Evolutionary conservation across 2,329 filamentous ascomycete species (phyloP), one percentile per base, ranked within the genome.

Genomic region (Fusarium equiseti): DNA sequence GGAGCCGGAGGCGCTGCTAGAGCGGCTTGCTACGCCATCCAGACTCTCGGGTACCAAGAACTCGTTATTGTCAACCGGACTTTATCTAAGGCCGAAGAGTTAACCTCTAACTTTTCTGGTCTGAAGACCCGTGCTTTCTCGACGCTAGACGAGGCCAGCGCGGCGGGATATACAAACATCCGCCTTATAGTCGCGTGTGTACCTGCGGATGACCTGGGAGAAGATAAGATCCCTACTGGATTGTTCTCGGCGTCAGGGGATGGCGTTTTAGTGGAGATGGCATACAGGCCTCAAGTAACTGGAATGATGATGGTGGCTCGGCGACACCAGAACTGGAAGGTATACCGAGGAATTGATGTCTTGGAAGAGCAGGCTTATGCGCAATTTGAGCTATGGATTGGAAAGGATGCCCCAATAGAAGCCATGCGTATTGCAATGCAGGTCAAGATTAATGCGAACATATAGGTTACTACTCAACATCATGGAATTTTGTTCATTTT

Each of bases 331-430:
- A 15, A 15, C 0, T 64, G 59, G 61, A 64, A 32, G 2, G 29
- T 64, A 1, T 64, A 50, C 1, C 24, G 35, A 3, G 59, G 61
- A 1, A 20, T 64, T 6, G 31, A 64, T 24, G 35, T 64, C 0
- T 4, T 64, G 4, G 61, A 64, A 2, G 50, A 64, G 18, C 59
- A 64, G 15, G 61, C 43, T 2, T 64, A 64, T n/a, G 50, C 38
- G 0, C 61, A 64, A 20, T 64, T 58, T 7, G 43, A 64, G 13
- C 4, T 64, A 4, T 64, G 59, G 59, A 58, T 44, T 11, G 31
- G 38, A 20, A 13, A 4, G 13, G 11, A 40, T 0, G 59, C 59
- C 3, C 61, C 50, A 0, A 10, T 45, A 1, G 38, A 64, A 15
- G 44, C 6, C 0, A 64, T 64, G 61, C 45, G 20, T 6, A 9